Evolutionary conservation across 2,329 filamentous ascomycete species (phyloP).

Genomic region (Monosporascus sp.): DNA sequence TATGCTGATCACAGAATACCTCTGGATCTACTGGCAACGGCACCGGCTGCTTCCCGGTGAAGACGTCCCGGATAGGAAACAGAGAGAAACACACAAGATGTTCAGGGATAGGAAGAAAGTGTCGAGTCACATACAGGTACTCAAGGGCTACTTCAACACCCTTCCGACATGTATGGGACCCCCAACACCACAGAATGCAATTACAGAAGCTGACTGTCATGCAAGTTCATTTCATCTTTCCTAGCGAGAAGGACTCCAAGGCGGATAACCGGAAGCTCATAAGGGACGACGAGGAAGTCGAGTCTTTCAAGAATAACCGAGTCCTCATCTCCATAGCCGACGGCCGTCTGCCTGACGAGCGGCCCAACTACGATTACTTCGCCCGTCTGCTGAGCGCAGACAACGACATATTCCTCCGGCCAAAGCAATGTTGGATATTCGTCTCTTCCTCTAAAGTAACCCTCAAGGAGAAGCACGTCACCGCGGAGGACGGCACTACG

Average conservation of each 20-base stretch:
- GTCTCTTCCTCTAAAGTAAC: conserved; percentile 48
- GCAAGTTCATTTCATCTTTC: conserved; percentile 57
- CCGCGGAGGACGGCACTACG: conserved; percentile 20
- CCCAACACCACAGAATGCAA: background rate
- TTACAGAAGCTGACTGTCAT: conserved; percentile 1
- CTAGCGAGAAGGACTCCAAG: conserved; percentile 45
- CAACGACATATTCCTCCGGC: conserved; percentile 47
- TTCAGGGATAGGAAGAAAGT: conserved; percentile 53
- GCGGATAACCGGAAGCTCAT: conserved; percentile 39
- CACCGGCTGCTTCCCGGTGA: conserved; percentile 38
- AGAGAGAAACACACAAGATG: conserved; percentile 29
- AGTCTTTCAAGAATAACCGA: conserved; percentile 59
- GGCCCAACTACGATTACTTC: conserved; percentile 59
- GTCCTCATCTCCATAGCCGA: conserved; percentile 58
- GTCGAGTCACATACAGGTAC: conserved; percentile 65
- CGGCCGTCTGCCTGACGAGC: conserved; percentile 50
- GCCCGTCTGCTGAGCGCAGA: conserved; percentile 50
- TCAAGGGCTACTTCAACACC: conserved; percentile 61
- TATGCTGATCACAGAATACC: conserved; percentile 65
- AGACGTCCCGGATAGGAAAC: conserved; percentile 39
- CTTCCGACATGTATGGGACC: conserved; percentile 55
- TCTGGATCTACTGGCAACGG: conserved; percentile 48
- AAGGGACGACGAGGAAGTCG: conserved; percentile 35
- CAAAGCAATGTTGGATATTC: conserved; percentile 56
- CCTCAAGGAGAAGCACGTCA: conserved; percentile 41